A percentile compares a stretch with the other conserved stretches of the same genome.
phyloP scores from a whole-genome alignment of 768 basidiomycete species.

The Jaapia argillacea region DNA sequence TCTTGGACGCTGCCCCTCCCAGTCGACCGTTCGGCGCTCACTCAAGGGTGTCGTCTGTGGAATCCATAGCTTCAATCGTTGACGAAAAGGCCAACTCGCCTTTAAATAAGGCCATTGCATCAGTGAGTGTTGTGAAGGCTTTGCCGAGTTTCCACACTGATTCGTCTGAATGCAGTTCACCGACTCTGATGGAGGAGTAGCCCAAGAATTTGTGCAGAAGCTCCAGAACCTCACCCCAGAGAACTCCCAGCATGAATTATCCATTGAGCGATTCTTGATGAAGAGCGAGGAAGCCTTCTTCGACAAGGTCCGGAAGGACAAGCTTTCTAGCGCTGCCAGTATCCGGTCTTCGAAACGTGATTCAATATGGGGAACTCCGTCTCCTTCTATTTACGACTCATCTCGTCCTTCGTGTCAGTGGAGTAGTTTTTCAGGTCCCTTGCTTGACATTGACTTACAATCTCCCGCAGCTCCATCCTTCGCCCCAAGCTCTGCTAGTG shows the following conservation, averaged over 20 bases:
- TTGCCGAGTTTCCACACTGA: conserved; percentile 5
- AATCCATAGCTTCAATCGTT: conserved; percentile 85
- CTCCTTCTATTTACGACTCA: conserved; percentile 43
- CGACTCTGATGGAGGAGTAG: conserved; percentile 87
- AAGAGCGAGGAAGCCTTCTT: conserved; percentile 95
- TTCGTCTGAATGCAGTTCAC: conserved; percentile 55
- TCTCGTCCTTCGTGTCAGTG: conserved; percentile 71
- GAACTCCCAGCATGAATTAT: conserved; percentile 85
- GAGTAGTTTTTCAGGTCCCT: conserved; percentile 6
- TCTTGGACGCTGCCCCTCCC: conserved; percentile 61
- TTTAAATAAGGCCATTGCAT: conserved; percentile 86
- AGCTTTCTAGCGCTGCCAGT: conserved; percentile 75
- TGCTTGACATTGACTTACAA: no score
- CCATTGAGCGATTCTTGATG: conserved; percentile 82
- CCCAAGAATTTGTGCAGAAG: conserved; percentile 81
- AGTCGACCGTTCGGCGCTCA: conserved; percentile 70
- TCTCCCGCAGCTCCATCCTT: conserved; percentile 7
- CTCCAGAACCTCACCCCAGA: conserved; percentile 68
- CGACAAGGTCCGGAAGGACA: conserved; percentile 81
- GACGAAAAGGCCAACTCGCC: conserved; percentile 89
- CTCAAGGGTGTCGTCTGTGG: conserved; percentile 76
- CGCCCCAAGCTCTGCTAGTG: conserved; percentile 38
- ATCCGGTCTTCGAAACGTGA: conserved; percentile 71
- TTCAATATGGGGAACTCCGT: conserved; percentile 70
- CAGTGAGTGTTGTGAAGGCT: conserved; percentile 35